These are phyloP conservation scores for Plectranthus barbatus DNA, from an alignment of 257 asterid genomes.

Conservation along the genomic window DNA sequence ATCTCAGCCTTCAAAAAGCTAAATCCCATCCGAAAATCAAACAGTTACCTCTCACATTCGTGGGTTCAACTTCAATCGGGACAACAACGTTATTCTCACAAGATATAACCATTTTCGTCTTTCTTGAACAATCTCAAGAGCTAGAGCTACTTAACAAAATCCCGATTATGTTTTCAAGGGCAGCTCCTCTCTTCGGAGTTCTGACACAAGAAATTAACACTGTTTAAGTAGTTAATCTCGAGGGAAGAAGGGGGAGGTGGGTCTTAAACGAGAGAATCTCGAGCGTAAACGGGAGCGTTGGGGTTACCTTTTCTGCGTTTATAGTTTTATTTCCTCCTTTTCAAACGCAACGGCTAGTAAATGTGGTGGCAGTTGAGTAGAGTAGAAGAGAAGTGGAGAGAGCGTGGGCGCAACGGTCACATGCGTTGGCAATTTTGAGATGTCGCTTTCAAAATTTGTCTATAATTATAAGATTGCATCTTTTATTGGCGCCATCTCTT, in stretches of 20 bases:
- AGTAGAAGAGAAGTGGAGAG: slow-evolving; percentile 2
- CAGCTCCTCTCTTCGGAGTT: not conserved
- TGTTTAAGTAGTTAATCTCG: not conserved
- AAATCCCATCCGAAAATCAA: not conserved
- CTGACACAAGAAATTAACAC: not conserved
- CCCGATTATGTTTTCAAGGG: not conserved
- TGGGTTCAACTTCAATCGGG: slow-evolving; percentile 25
- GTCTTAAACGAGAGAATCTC: slow-evolving; percentile 4
- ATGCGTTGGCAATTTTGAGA: slow-evolving; percentile 25
- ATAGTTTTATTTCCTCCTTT: slow-evolving; percentile 4
- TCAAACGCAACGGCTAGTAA: slow-evolving; percentile 79
- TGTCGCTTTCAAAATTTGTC: slow-evolving; percentile 39
- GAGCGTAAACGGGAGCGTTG: slow-evolving; percentile 5
- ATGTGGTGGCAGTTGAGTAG: slow-evolving; percentile 35
- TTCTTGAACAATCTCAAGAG: not conserved
- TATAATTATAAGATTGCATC: not conserved
- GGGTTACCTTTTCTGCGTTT: slow-evolving; percentile 6
- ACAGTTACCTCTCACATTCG: slow-evolving; percentile 38
- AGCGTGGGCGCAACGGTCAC: slow-evolving; percentile 56
- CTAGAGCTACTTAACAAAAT: not conserved
- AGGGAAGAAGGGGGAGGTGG: not conserved
- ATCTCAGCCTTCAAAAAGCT: not conserved
- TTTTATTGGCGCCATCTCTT: slow-evolving; percentile 3
- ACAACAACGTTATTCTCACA: slow-evolving; percentile 39
- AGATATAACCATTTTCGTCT: slow-evolving; percentile 31